phyloP scores from a whole-genome alignment of 441 rosid species.

The Omphalea diandra region DNA sequence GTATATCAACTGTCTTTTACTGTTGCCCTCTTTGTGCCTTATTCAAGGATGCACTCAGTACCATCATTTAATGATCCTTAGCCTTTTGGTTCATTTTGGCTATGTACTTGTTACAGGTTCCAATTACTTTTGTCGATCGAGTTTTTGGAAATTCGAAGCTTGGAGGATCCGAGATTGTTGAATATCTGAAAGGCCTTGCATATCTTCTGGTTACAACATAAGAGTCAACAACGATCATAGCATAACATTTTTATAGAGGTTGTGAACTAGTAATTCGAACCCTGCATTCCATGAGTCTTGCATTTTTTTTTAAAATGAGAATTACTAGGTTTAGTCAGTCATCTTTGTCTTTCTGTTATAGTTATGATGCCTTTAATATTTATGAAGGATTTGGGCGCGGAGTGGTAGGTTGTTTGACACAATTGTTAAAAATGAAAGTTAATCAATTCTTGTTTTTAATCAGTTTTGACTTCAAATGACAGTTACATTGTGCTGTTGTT shows the following conservation, averaged over 20 bases:
- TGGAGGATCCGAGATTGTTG: constrained; percentile 96
- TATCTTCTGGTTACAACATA: constrained; percentile 84
- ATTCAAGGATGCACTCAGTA: no score
- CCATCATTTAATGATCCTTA: neutral
- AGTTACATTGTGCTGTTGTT: no score
- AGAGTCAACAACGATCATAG: constrained; percentile 8
- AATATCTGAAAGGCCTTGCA: constrained; percentile 84
- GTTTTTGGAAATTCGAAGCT: constrained; percentile 96
- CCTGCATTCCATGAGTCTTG: neutral
- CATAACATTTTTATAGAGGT: neutral
- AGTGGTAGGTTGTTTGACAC: no score
- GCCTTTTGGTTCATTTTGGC: constrained; percentile 10
- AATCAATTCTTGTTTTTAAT: no score
- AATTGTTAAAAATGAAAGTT: no score
- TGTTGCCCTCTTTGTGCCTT: no score
- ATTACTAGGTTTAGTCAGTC: neutral
- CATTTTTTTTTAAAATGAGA: neutral
- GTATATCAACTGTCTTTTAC: neutral
- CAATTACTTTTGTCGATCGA: constrained; percentile 90
- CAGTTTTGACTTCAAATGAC: no score
- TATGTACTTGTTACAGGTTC: constrained; percentile 57
- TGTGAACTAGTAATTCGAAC: neutral
- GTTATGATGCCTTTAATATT: neutral
- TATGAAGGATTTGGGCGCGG: no score
- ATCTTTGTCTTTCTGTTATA: neutral